These are phyloP conservation scores for Marchantia polymorpha DNA, from an alignment of 225 moss, liverwort and hornwort species.

Conservation along the genomic window DNA sequence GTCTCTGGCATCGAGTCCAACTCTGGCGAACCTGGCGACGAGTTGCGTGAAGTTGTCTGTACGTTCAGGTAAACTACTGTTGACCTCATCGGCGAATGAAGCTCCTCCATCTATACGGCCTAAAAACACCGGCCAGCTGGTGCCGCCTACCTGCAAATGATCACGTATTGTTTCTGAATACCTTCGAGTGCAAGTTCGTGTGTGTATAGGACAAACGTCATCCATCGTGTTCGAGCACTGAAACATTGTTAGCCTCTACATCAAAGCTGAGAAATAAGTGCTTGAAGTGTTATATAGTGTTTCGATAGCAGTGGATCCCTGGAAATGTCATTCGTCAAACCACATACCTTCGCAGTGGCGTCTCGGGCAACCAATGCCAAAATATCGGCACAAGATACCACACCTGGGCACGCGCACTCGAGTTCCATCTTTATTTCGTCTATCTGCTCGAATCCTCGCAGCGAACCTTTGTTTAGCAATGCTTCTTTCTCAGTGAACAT, in stretches of 20 bases:
- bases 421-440: constrained; percentile 45
- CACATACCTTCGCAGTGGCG: not conserved
- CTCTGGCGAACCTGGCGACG: not conserved
- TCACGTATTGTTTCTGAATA: no score
- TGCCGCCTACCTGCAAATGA: not conserved
- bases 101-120: not conserved
- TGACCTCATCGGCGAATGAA: not conserved
- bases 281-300: no score
- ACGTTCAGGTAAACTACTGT: not conserved
- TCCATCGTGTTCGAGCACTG: no score
- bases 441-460: constrained; percentile 8
- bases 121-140: not conserved
- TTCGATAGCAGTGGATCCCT: no score
- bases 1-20: not conserved
- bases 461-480: constrained; percentile 16
- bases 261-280: no score
- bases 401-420: constrained; percentile 40
- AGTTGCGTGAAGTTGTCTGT: not conserved
- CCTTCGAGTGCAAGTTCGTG: no score
- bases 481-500: constrained; percentile 15
- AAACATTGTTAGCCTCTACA: no score
- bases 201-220: no score
- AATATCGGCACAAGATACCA: constrained; percentile 47
- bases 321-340: no score
- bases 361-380: constrained; percentile 27